Percentiles rank a stretch among this genome's conserved stretches.
Evolutionary conservation across 352 stramenopile genomes (phyloP).

Genomic region (Globisporangium irregulare): DNA sequence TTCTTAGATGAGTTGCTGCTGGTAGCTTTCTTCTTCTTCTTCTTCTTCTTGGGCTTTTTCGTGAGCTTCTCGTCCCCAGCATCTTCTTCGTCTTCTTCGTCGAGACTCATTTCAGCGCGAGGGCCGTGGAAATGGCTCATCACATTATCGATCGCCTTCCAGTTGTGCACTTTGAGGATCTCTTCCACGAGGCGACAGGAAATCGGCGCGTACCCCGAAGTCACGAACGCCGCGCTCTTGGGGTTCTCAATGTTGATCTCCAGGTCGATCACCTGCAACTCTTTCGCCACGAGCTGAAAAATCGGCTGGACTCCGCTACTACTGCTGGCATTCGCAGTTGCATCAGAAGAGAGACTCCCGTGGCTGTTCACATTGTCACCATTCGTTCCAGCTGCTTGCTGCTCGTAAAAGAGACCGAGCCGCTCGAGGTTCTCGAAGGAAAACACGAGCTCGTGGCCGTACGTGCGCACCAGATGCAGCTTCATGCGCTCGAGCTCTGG

Average conservation of each 20-base stretch:
- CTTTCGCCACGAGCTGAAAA: conserved; percentile 30
- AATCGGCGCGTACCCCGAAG: conserved; percentile 66
- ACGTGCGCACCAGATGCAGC: conserved; percentile 58
- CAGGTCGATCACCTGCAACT: conserved; percentile 49
- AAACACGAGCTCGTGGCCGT: conserved; percentile 72
- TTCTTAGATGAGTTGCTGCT: neutral
- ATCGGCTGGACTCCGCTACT: conserved; percentile 11
- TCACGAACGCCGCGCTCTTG: conserved; percentile 62
- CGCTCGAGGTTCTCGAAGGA: conserved; percentile 63
- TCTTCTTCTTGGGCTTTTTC: conserved; percentile 18
- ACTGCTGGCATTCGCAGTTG: neutral
- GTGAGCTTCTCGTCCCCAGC: conserved; percentile 3
- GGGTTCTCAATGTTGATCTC: conserved; percentile 55
- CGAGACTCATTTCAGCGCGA: conserved; percentile 46
- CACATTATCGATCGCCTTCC: conserved; percentile 41
- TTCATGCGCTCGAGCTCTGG: conserved; percentile 44
- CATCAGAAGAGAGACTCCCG: neutral
- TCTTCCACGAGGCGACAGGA: conserved; percentile 68
- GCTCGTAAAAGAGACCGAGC: conserved; percentile 45
- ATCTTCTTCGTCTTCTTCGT: conserved; percentile 11
- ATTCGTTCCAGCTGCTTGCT: neutral
- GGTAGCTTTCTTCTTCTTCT: conserved; percentile 25
- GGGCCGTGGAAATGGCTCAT: conserved; percentile 53
- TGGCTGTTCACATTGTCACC: neutral
- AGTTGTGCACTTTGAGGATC: conserved; percentile 47